A percentile compares a stretch with the other conserved stretches of the same genome.
These are phyloP conservation scores for Daedaleopsis sinensis DNA, from an alignment of 768 basidiomycete species.

Conservation along the genomic window DNA sequence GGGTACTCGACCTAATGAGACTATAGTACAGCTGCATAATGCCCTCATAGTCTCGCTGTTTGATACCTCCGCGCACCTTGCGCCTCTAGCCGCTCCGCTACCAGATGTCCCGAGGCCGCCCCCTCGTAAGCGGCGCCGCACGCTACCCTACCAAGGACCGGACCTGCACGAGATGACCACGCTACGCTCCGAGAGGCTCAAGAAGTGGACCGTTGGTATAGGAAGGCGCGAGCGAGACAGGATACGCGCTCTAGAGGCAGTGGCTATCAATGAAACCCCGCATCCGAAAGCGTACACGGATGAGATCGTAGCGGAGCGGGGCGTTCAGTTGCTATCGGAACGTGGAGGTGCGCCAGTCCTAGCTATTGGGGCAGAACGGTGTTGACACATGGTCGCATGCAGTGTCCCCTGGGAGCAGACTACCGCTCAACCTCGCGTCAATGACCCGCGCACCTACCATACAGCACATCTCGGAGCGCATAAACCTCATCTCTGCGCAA, in stretches of 20 bases:
- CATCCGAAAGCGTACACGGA: conserved; percentile 54
- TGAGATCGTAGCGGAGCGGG: conserved; percentile 72
- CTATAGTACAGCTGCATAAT: conserved; percentile 76
- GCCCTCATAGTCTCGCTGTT: conserved; percentile 83
- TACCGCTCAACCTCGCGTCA: conserved; percentile 74
- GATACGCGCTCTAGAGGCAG: conserved; percentile 53
- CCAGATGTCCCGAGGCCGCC: conserved; percentile 63
- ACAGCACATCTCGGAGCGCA: conserved; percentile 77
- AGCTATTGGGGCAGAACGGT: not conserved
- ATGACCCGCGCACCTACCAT: conserved; percentile 71
- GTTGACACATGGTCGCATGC: not conserved
- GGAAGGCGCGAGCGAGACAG: conserved; percentile 79
- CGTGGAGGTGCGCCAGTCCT: conserved; percentile 56
- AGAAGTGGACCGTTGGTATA: conserved; percentile 72
- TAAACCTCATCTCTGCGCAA: conserved; percentile 82
- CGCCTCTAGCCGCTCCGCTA: conserved; percentile 62
- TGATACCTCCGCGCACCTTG: conserved; percentile 73
- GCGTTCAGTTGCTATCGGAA: conserved; percentile 64
- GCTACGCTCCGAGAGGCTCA: conserved; percentile 65
- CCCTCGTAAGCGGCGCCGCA: conserved; percentile 68
- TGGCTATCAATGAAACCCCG: conserved; percentile 39
- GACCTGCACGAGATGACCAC: conserved; percentile 53
- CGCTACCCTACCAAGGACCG: conserved; percentile 72
- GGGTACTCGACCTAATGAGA: not conserved
- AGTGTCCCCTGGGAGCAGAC: conserved; percentile 74